Base-by-base conservation (phyloP, 2,329 filamentous ascomycete genomes). In the Botrytis byssoidea region DNA sequence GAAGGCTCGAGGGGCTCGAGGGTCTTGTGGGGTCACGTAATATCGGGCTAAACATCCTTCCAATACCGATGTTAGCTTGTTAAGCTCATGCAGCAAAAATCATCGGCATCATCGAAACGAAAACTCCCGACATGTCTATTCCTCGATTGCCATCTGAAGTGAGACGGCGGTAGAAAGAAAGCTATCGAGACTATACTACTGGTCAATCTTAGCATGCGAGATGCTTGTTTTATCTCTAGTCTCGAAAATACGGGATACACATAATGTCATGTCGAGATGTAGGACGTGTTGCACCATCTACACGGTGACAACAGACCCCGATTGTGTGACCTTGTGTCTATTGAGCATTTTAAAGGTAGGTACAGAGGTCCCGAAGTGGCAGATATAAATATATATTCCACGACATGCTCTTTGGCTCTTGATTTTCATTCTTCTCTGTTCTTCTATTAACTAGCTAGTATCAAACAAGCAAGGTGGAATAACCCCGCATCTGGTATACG, bases 61-160 rank as follows among this genome's bases (percentile, higher is more conserved):
- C 25, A 68, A 68, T 4, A 20, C 65, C 65, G 65, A 51, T 20
- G 32, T 20, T n/a, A n/a, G 51, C n/a, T 29, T n/a, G 7, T 57
- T 32, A 55, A 55, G 12, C 48, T 55, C 25, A 29, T 29, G 51
- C n/a, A 16, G 14, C 51, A 29, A 57, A 48, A 35, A 4, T 18
- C 18, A 16, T 66, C 63, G 63, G 42, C 22, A 46, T 32, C n/a
- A 16, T 48, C 37, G 9, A 46, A 44, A 46, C 63, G 40, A 46
- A 29, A 12, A 14, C 32, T 65, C 16, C 63, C n/a, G 63, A 32
- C 42, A 35, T 22, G n/a, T 32, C 44, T 32, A n/a, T 40, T 40
- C 35, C 46, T 29, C 64, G 22, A 37, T 51, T 67, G 64, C 32
- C 64, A 67, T 67, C 44, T 51, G 25, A 40, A 68, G 65, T 68